Base-by-base conservation (phyloP, 768 basidiomycete species). In the Lactifluus volemus region DNA sequence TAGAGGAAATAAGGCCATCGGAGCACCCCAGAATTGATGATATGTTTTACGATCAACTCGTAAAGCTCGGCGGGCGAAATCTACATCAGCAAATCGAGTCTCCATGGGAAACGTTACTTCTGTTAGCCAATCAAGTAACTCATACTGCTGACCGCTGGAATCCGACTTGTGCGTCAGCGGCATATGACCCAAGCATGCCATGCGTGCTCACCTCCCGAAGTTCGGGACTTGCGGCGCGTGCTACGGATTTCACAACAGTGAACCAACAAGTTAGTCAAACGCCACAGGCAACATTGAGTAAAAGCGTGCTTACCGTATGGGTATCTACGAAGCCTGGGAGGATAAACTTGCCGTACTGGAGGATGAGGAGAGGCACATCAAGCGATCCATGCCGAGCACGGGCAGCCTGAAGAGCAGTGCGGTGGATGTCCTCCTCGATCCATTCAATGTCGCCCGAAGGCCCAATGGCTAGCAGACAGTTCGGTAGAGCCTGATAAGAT, bases 261-360 rank as follows among this genome's bases (percentile, higher is more conserved):
- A 2, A 2, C 25, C 25, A 2, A 25, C 25, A 25, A 25, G 25
- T 25, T 30, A 4, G 11, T n/a, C 8, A 11, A n/a, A 45, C 25
- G 41, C 14, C 15, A 25, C 12, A 10, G 29, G 38, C 25, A 6
- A 50, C 5, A 6, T 21, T 11, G 10, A 17, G 32, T 44, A 25
- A 30, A 56, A 4, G 2, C 6, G n/a, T 36, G 71, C 86, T 69
- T 69, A 93, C 93, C 38, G 88, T 90, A 73, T 96, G 93, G 34
- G 93, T 96, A 76, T 97, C 94, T 55, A 95, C 76, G 70, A 96
- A 84, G 3, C 94, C 94, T 6, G 94, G 94, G 68, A 92, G 82
- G 58, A 96, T 68, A 69, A 93, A 94, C 65, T 81, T 75, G 7
- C 78, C 78, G 8, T 69, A 49, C 57, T 68, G 69, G n/a, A 80